Base-by-base conservation (phyloP, 257 asterid genomes). In the Capsicum rhomboideum region DNA sequence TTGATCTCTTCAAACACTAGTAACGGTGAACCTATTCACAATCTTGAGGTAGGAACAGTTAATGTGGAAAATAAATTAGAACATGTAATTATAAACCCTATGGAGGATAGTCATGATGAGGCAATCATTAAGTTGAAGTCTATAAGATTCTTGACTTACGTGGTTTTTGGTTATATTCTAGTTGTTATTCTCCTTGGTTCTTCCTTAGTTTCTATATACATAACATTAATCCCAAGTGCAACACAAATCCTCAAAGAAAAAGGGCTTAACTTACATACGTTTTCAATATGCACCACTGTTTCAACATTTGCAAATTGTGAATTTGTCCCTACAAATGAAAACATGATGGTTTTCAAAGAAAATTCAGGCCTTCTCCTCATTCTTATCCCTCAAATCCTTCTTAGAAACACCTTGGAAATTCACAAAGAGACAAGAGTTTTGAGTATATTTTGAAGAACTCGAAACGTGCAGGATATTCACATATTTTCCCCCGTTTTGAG, bases 291-390 rank as follows among this genome's bases (percentile, higher is more conserved):
- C 84, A 78, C 92, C 6, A 86, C 86, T 1, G 91, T 91, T 61
- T 91, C 97, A 6, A 83, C 95, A 6, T 89, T 93, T 42, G 18
- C 92, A 13, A 93, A 89, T 80, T 88, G 94, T 53, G 95, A 94
- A 13, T 93, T 88, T 50, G 50, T 90, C 21, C 95, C 97, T 0
- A 89, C 92, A 5, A 93, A 89, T 34, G 95, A 90, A 75, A 93
- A 91, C 85, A 93, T 91, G 97, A 56, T 84, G 50, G 86, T 78
- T 50, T 90, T 93, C 87, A 90, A 81, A 85, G 84, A 85, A 28
- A 86, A 90, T 26, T 59, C 92, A 0, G 92, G 93, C 3, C 84
- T 93, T 10, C 82, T 85, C 2, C 87, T 90, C 44, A 88, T 91
- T 63, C 8, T 91, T 2, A 89, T 91, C 64, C 96, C 93, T 10